These are phyloP conservation scores for Mimosa bimucronata DNA, from an alignment of 306 rosid genomes.

Conservation along the genomic window DNA sequence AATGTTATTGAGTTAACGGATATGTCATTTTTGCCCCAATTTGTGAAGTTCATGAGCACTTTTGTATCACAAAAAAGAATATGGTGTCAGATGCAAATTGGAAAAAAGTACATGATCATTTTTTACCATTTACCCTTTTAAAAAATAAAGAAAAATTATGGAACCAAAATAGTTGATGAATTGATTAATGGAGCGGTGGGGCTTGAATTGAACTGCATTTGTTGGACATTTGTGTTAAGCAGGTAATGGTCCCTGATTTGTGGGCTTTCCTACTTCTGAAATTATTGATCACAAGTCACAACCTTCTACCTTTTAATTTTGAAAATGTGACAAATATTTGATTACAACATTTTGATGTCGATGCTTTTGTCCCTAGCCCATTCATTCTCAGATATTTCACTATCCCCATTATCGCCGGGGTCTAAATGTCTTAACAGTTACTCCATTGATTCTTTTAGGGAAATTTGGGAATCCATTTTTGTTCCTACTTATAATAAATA, in stretches of 20 bases:
- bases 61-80: too few relatives aligned
- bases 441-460: neutral
- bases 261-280: constrained; percentile 21
- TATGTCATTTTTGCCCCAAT: too few relatives aligned
- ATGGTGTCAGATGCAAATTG: too few relatives aligned
- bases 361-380: constrained; percentile 32
- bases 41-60: too few relatives aligned
- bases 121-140: too few relatives aligned
- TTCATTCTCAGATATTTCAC: constrained; percentile 15
- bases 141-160: too few relatives aligned
- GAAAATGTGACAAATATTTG: constrained; percentile 15
- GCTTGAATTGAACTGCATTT: neutral
- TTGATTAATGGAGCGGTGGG: neutral
- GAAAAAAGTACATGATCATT: too few relatives aligned
- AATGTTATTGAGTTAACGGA: too few relatives aligned
- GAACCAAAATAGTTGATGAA: too few relatives aligned
- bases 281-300: neutral
- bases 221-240: constrained; percentile 29
- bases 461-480: neutral
- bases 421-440: neutral
- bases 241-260: constrained; percentile 20
- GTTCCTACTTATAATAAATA: neutral
- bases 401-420: neutral
- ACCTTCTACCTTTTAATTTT: constrained; percentile 2
- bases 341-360: constrained; percentile 32